A percentile compares a stretch with the other conserved stretches of the same genome.
Evolutionary conservation across 371 early-diverging fungal genomes (phyloP).

Genomic region (Haplosporangium sp.): DNA sequence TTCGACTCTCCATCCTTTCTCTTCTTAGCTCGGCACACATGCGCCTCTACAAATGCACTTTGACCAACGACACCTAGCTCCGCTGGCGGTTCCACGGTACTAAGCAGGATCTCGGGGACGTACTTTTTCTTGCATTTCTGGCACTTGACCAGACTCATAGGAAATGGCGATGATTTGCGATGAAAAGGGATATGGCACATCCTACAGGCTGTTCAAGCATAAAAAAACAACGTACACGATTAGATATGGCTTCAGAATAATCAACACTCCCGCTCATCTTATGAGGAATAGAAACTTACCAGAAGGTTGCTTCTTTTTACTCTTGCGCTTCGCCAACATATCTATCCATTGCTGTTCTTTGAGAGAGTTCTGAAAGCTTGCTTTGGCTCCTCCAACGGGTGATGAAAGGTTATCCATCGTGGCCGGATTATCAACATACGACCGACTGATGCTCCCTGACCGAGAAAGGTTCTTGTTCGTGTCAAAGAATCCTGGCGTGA

Average conservation of each 20-base stretch:
- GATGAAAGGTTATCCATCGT: conserved; percentile 24
- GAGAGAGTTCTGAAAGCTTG: conserved; percentile 51
- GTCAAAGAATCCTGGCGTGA: conserved; percentile 53
- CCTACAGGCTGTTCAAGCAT: conserved; percentile 59
- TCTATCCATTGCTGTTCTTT: conserved; percentile 56
- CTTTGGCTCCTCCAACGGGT: conserved; percentile 24
- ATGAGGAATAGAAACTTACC: conserved; percentile 17
- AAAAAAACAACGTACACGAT: not conserved
- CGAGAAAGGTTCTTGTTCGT: conserved; percentile 36
- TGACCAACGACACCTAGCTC: conserved; percentile 68
- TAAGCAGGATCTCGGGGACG: conserved; percentile 78
- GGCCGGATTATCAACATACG: conserved; percentile 39
- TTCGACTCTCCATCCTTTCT: conserved; percentile 64
- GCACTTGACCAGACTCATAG: conserved; percentile 73
- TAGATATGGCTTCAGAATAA: not conserved
- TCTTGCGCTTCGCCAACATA: conserved; percentile 48
- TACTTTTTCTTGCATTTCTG: conserved; percentile 69
- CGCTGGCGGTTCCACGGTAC: conserved; percentile 76
- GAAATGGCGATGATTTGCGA: conserved; percentile 71
- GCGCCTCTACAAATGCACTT: conserved; percentile 63
- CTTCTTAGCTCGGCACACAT: conserved; percentile 74
- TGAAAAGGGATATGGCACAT: conserved; percentile 74
- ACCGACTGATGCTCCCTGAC: conserved; percentile 50
- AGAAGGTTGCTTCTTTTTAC: conserved; percentile 50
- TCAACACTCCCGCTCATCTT: too few species aligned